Conservation (phyloP, 805 yeast genomes). For the Nakazawaea molendinolei region DNA sequence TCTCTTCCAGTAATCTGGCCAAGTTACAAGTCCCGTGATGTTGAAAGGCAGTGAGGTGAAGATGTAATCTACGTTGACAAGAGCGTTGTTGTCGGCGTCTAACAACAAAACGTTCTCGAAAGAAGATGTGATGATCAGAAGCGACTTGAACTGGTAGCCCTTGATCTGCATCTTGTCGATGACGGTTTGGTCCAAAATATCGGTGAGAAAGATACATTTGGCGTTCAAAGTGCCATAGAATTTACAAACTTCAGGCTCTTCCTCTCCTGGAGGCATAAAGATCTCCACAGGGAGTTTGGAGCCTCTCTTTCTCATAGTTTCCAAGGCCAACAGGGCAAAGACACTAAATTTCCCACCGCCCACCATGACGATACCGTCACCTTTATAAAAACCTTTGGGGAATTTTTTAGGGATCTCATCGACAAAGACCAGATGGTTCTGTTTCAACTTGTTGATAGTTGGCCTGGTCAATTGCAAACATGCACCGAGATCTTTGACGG, state of each 20-base stretch:
- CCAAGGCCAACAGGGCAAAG: conserved; percentile 49
- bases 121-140: conserved; percentile 43
- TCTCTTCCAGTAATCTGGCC: conserved; percentile 60
- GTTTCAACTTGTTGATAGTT: conserved; percentile 23
- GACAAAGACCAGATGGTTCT: conserved; percentile 41
- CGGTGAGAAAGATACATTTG: conserved; percentile 47
- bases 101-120: conserved; percentile 45
- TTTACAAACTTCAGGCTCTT: conserved; percentile 37
- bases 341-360: conserved; percentile 75
- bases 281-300: conserved; percentile 43
- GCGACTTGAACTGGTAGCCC: conserved; percentile 41
- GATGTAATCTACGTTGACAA: conserved; percentile 40
- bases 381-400: conserved; percentile 36
- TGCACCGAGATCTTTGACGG: conserved; percentile 24
- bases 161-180: conserved; percentile 32
- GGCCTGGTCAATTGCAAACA: conserved; percentile 28
- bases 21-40: conserved; percentile 42
- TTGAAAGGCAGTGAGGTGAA: conserved; percentile 51
- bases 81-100: conserved; percentile 48
- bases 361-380: conserved; percentile 61
- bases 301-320: conserved; percentile 38
- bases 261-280: conserved; percentile 38
- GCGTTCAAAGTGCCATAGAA: conserved; percentile 46
- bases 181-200: conserved; percentile 40
- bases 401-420: conserved; percentile 26